Percentiles rank a stretch among this genome's conserved stretches.
Evolutionary conservation across 495 filamentous ascomycete species (phyloP).

Genomic region (Lepraria neglecta): DNA sequence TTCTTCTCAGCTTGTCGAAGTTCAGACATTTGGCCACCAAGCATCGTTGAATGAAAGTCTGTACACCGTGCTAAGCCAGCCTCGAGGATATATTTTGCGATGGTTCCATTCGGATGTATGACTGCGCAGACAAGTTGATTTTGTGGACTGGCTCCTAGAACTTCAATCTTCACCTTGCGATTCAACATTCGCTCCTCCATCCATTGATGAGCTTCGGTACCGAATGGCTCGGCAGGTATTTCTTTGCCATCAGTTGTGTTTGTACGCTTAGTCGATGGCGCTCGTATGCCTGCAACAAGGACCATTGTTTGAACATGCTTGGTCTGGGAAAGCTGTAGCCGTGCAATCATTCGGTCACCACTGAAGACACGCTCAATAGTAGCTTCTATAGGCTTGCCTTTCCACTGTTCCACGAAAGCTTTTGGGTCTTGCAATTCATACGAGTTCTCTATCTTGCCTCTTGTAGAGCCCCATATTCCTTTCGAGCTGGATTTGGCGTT

Average conservation of each 20-base stretch:
- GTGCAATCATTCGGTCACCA: constrained; percentile 82
- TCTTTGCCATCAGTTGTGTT: constrained; percentile 68
- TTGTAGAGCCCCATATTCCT: constrained; percentile 63
- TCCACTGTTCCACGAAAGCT: constrained; percentile 65
- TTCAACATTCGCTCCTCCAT: constrained; percentile 81
- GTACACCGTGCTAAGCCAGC: constrained; percentile 86
- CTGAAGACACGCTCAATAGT: constrained; percentile 84
- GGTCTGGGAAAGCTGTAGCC: constrained; percentile 66
- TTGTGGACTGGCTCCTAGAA: constrained; percentile 83
- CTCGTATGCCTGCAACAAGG: constrained; percentile 81
- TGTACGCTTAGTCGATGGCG: constrained; percentile 76
- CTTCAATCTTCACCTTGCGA: constrained; percentile 69
- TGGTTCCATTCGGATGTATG: constrained; percentile 82
- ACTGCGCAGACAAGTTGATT: constrained; percentile 74
- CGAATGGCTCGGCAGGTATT: constrained; percentile 78
- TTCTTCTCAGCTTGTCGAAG: constrained; percentile 82
- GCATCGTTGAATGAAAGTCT: constrained; percentile 85
- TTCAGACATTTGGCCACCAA: constrained; percentile 76
- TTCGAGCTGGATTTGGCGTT: constrained; percentile 69
- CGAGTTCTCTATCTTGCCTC: constrained; percentile 61
- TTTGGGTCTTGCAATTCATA: constrained; percentile 72
- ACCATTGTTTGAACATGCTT: constrained; percentile 80
- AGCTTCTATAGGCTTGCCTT: constrained; percentile 69
- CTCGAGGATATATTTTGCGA: constrained; percentile 79
- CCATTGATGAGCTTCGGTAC: constrained; percentile 76